phyloP scores from a whole-genome alignment of 306 rosid genomes.

The Vigna nakashimae region DNA sequence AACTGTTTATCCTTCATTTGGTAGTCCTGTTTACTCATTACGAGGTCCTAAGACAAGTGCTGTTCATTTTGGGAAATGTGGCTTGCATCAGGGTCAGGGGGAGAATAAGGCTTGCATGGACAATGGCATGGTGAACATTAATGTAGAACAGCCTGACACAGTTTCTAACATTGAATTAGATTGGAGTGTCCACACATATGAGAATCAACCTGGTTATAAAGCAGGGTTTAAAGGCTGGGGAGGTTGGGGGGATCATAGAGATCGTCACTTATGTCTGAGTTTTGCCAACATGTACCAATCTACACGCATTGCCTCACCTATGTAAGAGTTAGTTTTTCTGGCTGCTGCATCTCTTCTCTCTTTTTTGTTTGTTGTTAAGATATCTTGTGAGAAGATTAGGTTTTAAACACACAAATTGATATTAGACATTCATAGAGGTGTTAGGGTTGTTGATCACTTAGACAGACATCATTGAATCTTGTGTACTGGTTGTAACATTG shows the following conservation, averaged over 20 bases:
- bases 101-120: conserved; percentile 74
- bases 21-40: conserved; percentile 79
- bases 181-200: conserved; percentile 69
- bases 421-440: conserved; percentile 37
- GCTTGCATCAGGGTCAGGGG: conserved; percentile 97
- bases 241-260: conserved; percentile 96
- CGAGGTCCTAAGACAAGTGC: conserved; percentile 93
- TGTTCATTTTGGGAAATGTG: conserved; percentile 92
- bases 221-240: conserved; percentile 99
- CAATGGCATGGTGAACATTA: conserved; percentile 66
- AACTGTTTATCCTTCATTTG: conserved; percentile 93
- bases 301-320: conserved; percentile 38
- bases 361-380: conserved; percentile 29
- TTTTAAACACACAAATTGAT: conserved; percentile 37
- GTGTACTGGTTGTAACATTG: conserved; percentile 46
- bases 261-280: conserved; percentile 75
- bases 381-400: conserved; percentile 41
- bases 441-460: conserved; percentile 41
- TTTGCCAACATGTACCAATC: conserved; percentile 77
- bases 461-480: conserved; percentile 3
- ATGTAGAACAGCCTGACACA: conserved; percentile 62
- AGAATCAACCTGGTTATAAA: conserved; percentile 82
- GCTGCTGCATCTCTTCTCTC: not conserved
- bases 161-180: conserved; percentile 70
- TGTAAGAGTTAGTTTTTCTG: conserved; percentile 43